Evolutionary conservation across 768 basidiomycete genomes (phyloP), one percentile per base, ranked within the genome.

Genomic region (Suillus sp.): DNA sequence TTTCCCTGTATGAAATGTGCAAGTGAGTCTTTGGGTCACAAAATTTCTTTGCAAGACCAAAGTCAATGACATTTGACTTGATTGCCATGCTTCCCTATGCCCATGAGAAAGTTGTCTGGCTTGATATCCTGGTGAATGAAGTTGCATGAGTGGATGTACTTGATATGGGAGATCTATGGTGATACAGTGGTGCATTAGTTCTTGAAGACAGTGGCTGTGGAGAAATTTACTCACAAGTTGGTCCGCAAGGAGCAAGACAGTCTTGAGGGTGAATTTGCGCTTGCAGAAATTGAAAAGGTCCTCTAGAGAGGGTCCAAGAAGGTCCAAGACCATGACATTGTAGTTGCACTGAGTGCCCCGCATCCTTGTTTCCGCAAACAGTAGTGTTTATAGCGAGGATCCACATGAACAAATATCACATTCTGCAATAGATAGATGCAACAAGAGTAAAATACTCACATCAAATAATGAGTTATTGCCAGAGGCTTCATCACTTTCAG

Each of bases 41-140:
- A 86, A 96, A 99, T 83, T 99, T 99, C 86, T 99, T 99, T 32
- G 97, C 97, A 53, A 99, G 86, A 82, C 97, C 95, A 62, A 97
- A 97, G 74, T 97, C 95, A 75, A 96, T 93, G 69, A 98, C 93
- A 71, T 99, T 99, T n/a, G 81, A 99, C 97, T 78, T 99, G 97
- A 75, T 99, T 99, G 67, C 97, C 96, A 69, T 96, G 95, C 83
- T 99, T 99, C 69, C 96, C 96, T 68, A 98, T 98, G 51, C 96
- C 96, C 96, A 99, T 99, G 74, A 99, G 79, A 83, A 99, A 99
- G 81, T 99, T 99, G 84, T 99, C 96, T 42, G 97, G 97, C 77
- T 99, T 99, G 86, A 99, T 97, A 75, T 99, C 96, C 66, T 92
- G 90, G 70, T 93, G 95, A 73, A 92, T 92, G 77, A 99, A 99